Base-by-base conservation (phyloP, 2,329 filamentous ascomycete genomes). In the Sclerotinia trifoliorum region DNA sequence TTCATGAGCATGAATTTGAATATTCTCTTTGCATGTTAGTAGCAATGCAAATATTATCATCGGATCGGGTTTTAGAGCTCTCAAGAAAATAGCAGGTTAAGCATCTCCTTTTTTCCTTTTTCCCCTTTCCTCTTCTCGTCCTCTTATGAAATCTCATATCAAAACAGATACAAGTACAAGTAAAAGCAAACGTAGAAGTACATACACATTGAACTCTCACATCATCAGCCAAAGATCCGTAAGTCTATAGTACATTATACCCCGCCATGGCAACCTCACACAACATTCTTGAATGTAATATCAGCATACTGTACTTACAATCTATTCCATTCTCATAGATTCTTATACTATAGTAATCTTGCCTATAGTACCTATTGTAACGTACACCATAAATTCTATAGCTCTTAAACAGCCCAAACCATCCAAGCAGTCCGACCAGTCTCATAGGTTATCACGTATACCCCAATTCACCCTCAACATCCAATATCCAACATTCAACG, bases 21-120 rank as follows among this genome's bases (percentile, higher is more conserved):
- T 10, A 63, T 63, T 63, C 8, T n/a, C 32, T 51, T 51, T 63
- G 60, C 46, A 63, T 63, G 7, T 42, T 35, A 46, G 60, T 8
- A 51, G 29, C 26, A 26, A 19, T 35, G 32, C 55, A 24, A 13
- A 26, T 17, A 26, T 19, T 19, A 26, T 42, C 55, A 26, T 58
- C 55, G 55, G 35, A 10, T n/a, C 49, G n/a, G 6, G 5, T n/a
- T 42, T 11, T 8, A 24, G 17, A 26, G 26, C 8, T 29, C 3
- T 8, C 13, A 39, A 26, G 29, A 35, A 51, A 39, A 39, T 24
- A 24, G 32, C 46, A 51, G 21, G 19, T 24, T 26, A 51, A 21
- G 15, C 26, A 35, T 35, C 29, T 24, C 4, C 26, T 8, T 39
- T 24, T 24, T 8, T 15, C 3, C 7, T 8, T 21, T 57, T 32